phyloP scores from a whole-genome alignment of 768 basidiomycete genomes.

The Phylloporus sp. region DNA sequence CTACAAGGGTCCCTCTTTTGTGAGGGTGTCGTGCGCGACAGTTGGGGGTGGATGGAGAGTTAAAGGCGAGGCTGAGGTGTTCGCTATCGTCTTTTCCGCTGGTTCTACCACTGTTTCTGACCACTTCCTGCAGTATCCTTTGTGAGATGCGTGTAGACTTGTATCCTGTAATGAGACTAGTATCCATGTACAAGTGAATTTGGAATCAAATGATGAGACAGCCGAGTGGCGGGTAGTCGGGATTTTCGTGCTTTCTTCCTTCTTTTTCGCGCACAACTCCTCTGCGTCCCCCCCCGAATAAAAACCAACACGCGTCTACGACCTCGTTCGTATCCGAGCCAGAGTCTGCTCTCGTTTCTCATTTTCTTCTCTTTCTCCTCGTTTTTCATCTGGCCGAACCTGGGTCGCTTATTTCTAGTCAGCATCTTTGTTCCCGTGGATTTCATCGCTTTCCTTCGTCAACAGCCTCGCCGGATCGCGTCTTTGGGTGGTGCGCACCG shows the following conservation, averaged over 20 bases:
- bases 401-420: background rate
- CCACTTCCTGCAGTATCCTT: too few species aligned
- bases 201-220: background rate
- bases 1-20: slow-evolving; percentile 34
- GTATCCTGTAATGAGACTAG: background rate
- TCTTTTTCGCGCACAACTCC: slow-evolving; percentile 11
- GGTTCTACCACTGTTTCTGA: background rate
- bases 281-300: background rate
- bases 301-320: slow-evolving; percentile 13
- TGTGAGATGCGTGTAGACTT: background rate
- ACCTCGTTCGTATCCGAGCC: background rate
- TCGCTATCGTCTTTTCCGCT: background rate
- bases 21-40: slow-evolving; percentile 31
- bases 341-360: background rate
- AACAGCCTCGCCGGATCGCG: slow-evolving; percentile 8
- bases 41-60: slow-evolving; percentile 72
- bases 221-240: slow-evolving; percentile 13
- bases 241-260: background rate
- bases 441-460: slow-evolving; percentile 4
- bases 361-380: background rate
- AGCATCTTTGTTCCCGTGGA: background rate
- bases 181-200: too few species aligned
- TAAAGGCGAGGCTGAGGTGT: slow-evolving; percentile 88
- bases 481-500: slow-evolving; percentile 6
- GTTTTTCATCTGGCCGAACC: background rate